phyloP scores from a whole-genome alignment of 129 eudicot species.

The Pseudognaphalium luteoalbum region DNA sequence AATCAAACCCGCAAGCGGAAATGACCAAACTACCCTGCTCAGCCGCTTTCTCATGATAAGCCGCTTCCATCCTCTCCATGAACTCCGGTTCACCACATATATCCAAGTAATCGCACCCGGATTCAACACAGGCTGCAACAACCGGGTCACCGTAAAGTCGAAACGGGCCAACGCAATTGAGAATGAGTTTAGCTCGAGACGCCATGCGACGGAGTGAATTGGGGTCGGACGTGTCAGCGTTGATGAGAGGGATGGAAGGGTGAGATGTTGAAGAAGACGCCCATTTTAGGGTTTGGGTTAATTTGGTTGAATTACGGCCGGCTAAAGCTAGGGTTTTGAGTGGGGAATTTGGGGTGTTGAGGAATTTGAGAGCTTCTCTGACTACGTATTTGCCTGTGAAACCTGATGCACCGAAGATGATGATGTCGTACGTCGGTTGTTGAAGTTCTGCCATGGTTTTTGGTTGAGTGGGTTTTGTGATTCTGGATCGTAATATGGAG shows the following conservation, averaged over 20 bases:
- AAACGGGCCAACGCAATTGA: constrained; percentile 93
- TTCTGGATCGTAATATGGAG: neutral
- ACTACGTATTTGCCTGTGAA: constrained; percentile 92
- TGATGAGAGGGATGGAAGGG: constrained; percentile 51
- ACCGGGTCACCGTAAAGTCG: constrained; percentile 78
- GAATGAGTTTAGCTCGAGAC: constrained; percentile 57
- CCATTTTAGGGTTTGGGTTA: constrained; percentile 71
- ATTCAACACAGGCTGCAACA: constrained; percentile 72
- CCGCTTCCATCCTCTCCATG: constrained; percentile 91
- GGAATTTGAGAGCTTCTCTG: constrained; percentile 83
- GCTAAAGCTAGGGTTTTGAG: constrained; percentile 77
- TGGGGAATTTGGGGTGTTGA: constrained; percentile 55
- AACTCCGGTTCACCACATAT: constrained; percentile 93
- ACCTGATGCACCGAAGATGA: constrained; percentile 93
- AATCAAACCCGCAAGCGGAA: constrained; percentile 95
- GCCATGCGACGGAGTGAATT: constrained; percentile 62
- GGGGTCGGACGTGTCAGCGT: constrained; percentile 67
- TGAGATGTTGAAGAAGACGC: constrained; percentile 43
- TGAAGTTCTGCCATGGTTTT: constrained; percentile 28
- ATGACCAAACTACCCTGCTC: constrained; percentile 67
- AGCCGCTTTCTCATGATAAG: constrained; percentile 56
- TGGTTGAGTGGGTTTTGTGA: neutral
- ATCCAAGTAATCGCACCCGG: constrained; percentile 80
- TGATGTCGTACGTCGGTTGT: constrained; percentile 53
- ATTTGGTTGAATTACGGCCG: constrained; percentile 59